Percentiles rank a stretch among this genome's conserved stretches.
These are phyloP conservation scores for Fomitopsis serialis DNA, from an alignment of 768 basidiomycete species.

Conservation along the genomic window DNA sequence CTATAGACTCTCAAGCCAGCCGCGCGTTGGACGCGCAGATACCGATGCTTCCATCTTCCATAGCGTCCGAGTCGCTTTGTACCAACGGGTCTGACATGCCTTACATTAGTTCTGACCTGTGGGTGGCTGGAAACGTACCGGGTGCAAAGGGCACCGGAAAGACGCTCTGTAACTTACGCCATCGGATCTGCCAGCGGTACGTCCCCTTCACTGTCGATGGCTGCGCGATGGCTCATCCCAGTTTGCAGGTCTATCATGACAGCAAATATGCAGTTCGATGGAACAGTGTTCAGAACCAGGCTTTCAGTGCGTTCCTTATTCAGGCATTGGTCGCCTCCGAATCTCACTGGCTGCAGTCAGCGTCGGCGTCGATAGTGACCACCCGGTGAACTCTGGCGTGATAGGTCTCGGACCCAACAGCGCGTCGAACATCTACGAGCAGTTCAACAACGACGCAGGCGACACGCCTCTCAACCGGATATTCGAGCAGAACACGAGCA, in stretches of 20 bases:
- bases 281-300: slow-evolving; percentile 22
- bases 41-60: no score
- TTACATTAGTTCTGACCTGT: slow-evolving; percentile 24
- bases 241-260: slow-evolving; percentile 21
- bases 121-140: slow-evolving; percentile 22
- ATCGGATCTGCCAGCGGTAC: slow-evolving; percentile 18
- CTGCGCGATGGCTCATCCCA: not conserved
- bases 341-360: slow-evolving; percentile 3
- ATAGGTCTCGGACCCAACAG: slow-evolving; percentile 28
- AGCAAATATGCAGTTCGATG: slow-evolving; percentile 21
- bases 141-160: slow-evolving; percentile 16
- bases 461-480: slow-evolving; percentile 26
- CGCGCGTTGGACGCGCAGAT: no score
- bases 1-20: no score
- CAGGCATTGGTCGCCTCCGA: not conserved
- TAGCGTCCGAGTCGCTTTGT: no score
- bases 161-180: slow-evolving; percentile 16
- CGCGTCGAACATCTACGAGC: slow-evolving; percentile 16
- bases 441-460: slow-evolving; percentile 16
- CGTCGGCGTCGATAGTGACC: slow-evolving; percentile 3
- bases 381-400: slow-evolving; percentile 19
- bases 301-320: slow-evolving; percentile 17
- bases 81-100: not conserved
- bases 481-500: slow-evolving; percentile 23
- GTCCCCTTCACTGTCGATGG: not conserved